phyloP scores from a whole-genome alignment of 179 eudicot genomes.

The Silene coronaria region DNA sequence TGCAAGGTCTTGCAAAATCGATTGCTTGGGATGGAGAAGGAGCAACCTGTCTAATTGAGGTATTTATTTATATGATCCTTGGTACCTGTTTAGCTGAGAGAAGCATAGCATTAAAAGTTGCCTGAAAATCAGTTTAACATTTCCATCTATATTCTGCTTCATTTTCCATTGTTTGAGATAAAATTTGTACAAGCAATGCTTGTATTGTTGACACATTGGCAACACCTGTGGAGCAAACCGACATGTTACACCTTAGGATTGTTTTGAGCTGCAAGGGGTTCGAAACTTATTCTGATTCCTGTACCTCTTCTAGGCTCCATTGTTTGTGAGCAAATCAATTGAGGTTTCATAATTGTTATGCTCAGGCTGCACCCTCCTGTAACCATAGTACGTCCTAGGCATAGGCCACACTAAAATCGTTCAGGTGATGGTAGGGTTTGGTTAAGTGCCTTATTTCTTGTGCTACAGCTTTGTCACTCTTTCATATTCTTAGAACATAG shows the following conservation, averaged over 20 bases:
- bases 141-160: not conserved
- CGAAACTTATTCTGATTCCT: too few species aligned
- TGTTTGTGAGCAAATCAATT: too few species aligned
- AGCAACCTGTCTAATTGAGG: conserved; percentile 98
- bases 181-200: not conserved
- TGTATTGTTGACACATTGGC: not conserved
- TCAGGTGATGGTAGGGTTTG: too few species aligned
- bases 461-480: too few species aligned
- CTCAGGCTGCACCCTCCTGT: too few species aligned
- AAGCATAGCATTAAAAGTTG: not conserved
- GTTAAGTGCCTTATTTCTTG: too few species aligned
- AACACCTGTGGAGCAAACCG: not conserved
- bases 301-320: too few species aligned
- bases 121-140: not conserved
- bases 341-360: too few species aligned
- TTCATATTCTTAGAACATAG: too few species aligned
- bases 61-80: conserved; percentile 21
- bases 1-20: conserved; percentile 98
- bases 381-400: too few species aligned
- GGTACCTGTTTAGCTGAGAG: not conserved
- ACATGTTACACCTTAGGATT: not conserved
- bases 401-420: too few species aligned
- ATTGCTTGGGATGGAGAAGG: conserved; percentile 99
- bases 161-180: not conserved
- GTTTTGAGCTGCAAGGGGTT: not conserved